Evolutionary conservation across 345 rosid species (phyloP).

Genomic region (Garcia nutans): DNA sequence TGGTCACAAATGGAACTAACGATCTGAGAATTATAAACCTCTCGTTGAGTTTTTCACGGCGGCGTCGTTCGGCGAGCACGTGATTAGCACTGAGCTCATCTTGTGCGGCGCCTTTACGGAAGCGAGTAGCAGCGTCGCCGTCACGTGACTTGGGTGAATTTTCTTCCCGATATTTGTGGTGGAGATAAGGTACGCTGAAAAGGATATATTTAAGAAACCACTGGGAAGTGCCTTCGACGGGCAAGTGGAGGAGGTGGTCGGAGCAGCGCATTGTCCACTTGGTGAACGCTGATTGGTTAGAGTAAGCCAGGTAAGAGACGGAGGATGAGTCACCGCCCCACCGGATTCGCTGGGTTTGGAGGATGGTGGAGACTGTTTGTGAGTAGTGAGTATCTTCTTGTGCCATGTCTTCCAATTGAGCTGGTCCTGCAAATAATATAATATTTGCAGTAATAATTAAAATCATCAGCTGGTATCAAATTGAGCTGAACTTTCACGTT

Average conservation of each 20-base stretch:
- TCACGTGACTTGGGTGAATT: conserved; percentile 58
- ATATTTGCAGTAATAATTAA: no score
- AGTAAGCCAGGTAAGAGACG: conserved; percentile 32
- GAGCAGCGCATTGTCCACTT: conserved; percentile 54
- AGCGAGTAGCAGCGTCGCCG: conserved; percentile 26
- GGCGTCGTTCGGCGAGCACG: conserved; percentile 88
- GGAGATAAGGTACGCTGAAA: conserved; percentile 74
- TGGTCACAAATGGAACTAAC: conserved; percentile 88
- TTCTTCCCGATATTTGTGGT: conserved; percentile 50
- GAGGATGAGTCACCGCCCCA: conserved; percentile 54
- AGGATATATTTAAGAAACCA: conserved; percentile 82
- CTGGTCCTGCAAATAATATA: conserved; percentile 35
- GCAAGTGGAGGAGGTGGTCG: conserved; percentile 33
- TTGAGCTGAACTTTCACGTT: no score
- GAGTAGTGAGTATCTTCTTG: conserved; percentile 81
- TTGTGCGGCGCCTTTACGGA: conserved; percentile 46
- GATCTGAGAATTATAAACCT: conserved; percentile 75
- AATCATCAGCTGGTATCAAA: no score
- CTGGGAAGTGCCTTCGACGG: conserved; percentile 55
- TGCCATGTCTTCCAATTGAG: conserved; percentile 44
- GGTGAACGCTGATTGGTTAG: conserved; percentile 64
- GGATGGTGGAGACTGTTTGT: conserved; percentile 81
- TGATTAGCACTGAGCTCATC: conserved; percentile 88
- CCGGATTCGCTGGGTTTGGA: conserved; percentile 52
- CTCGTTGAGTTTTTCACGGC: conserved; percentile 93